Evolutionary conservation across 306 rosid genomes (phyloP), one percentile per base, ranked within the genome.

Genomic region (Cicer judaicum): DNA sequence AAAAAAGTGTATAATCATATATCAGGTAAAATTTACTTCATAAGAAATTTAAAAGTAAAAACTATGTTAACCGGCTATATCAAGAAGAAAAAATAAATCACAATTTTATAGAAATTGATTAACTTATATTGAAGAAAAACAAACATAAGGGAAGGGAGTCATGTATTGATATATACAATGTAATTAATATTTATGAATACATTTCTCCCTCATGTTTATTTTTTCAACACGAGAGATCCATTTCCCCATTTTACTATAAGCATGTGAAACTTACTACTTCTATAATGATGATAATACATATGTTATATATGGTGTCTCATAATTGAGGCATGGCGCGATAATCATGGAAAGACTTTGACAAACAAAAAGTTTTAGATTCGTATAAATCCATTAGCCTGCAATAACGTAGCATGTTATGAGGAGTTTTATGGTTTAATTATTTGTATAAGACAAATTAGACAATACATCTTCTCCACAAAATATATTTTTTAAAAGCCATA

Each of bases 251-350:
- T 48, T 61, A 15, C 34, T 49, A 6, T 62, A 70, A 9, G 21
- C 57, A 68, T 69, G 75, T 78, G 83, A 64, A 78, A 69, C 80
- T 82, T 44, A 73, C 77, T 24, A 24, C 0, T 38, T 47, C 43
- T 11, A 65, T 41, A 44, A 40, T 74, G 19, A 52, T 74, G 65
- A 71, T 21, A 21, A 21, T 21, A 21, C 24, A 21, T 21, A 21
- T 21, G 2, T 21, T 1, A 21, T 21, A 79, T 36, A 67, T 16
- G 70, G 56, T 53, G 76, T 70, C 76, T 52, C 80, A 74, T 74
- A 46, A 82, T 77, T 78, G 71, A 10, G 75, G 73, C 78, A 79
- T 65, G 76, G 63, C 42, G 16, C 75, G 49, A 53, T 69, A 77
- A 76, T 76, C 55, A 70, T 56, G 84, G 60, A 70, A 50, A 61